These are phyloP conservation scores for Termitomyces sp. DNA, from an alignment of 768 basidiomycete genomes.

Conservation along the genomic window DNA sequence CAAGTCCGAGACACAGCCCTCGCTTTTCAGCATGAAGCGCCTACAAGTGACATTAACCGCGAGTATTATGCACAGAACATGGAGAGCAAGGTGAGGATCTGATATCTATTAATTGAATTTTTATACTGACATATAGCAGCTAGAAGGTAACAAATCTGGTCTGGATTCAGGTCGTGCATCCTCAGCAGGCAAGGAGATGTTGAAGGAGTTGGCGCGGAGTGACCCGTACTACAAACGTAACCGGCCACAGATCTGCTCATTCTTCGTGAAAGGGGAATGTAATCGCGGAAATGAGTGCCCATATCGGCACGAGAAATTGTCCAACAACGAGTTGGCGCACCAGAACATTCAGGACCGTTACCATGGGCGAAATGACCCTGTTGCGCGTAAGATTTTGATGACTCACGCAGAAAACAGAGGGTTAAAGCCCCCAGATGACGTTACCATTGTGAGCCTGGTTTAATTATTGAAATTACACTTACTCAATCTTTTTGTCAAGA, in stretches of 20 bases:
- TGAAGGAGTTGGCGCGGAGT: conserved; percentile 89
- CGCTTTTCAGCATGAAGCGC: conserved; percentile 78
- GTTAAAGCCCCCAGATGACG: conserved; percentile 85
- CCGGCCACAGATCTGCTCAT: conserved; percentile 88
- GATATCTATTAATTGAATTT: neutral
- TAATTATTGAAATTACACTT: neutral
- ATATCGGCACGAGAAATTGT: conserved; percentile 90
- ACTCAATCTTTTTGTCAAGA: conserved; percentile 35
- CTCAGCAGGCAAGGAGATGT: conserved; percentile 91
- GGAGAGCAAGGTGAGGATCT: conserved; percentile 64
- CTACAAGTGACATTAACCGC: conserved; percentile 95
- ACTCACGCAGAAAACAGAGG: conserved; percentile 79
- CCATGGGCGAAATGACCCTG: conserved; percentile 89
- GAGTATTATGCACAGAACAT: conserved; percentile 94
- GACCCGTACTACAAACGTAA: conserved; percentile 99
- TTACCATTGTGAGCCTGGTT: conserved; percentile 60
- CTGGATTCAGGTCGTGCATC: conserved; percentile 56
- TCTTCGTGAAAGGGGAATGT: conserved; percentile 95
- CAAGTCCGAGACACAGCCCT: conserved; percentile 97
- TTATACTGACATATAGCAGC: conserved; percentile 31
- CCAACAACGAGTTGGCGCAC: conserved; percentile 74
- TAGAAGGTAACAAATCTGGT: conserved; percentile 65
- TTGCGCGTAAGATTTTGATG: conserved; percentile 84
- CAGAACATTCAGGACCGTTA: conserved; percentile 96
- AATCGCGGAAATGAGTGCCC: conserved; percentile 90